These are phyloP conservation scores for Pharnaceum exiguum DNA, from an alignment of 148 eudicot species.

Conservation along the genomic window DNA sequence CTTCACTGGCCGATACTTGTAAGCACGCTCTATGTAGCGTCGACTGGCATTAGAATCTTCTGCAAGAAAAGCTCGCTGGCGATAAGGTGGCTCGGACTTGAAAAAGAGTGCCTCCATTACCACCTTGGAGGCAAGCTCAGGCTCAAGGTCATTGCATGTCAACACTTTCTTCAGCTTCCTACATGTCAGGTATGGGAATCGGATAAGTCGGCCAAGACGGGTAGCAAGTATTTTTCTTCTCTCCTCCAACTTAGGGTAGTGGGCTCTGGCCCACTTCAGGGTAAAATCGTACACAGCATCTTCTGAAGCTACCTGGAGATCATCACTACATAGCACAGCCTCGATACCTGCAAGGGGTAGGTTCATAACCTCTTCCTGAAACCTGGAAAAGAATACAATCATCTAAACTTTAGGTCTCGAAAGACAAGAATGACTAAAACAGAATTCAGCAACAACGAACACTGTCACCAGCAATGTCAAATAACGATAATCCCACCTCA, in stretches of 20 bases:
- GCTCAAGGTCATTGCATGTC: slow-evolving; percentile 48
- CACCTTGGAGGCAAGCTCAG: slow-evolving; percentile 36
- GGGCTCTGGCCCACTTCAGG: slow-evolving; percentile 59
- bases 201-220: slow-evolving; percentile 46
- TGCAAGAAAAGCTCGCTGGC: slow-evolving; percentile 35
- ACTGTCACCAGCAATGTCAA: too few relatives aligned
- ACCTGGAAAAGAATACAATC: slow-evolving; percentile 30
- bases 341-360: slow-evolving; percentile 66
- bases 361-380: slow-evolving; percentile 54
- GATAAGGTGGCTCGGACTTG: slow-evolving; percentile 59
- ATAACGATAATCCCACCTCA: too few relatives aligned
- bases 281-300: slow-evolving; percentile 65
- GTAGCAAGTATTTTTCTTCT: slow-evolving; percentile 41
- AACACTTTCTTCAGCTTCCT: slow-evolving; percentile 56
- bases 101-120: slow-evolving; percentile 69
- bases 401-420: background rate
- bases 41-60: slow-evolving; percentile 34
- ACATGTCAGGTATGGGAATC: slow-evolving; percentile 68
- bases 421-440: background rate
- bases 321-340: slow-evolving; percentile 59
- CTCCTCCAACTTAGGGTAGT: slow-evolving; percentile 50
- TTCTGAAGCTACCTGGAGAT: slow-evolving; percentile 72
- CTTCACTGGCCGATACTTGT: slow-evolving; percentile 58
- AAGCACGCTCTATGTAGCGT: slow-evolving; percentile 48
- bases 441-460: background rate